These are phyloP conservation scores for Fusarium gaditjirri DNA, from an alignment of 2,329 filamentous ascomycete species.

Conservation along the genomic window DNA sequence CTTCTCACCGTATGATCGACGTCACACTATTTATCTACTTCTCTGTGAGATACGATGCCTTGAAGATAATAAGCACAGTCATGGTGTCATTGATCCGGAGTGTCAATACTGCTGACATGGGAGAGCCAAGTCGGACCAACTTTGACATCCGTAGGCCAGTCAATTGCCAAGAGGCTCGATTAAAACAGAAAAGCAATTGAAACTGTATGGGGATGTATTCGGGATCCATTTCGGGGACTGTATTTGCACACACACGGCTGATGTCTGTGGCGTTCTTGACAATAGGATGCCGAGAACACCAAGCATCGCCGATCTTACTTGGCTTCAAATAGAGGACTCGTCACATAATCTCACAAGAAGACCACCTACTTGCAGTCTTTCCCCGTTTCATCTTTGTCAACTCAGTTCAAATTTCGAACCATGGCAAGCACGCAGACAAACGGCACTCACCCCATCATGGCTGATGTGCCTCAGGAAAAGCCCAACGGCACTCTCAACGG, in stretches of 20 bases:
- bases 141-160: too few relatives aligned
- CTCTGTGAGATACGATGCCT: background rate
- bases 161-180: background rate
- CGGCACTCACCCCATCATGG: background rate
- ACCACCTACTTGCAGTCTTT: accelerated
- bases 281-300: background rate
- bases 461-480: background rate
- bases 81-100: background rate
- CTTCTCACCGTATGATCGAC: too few relatives aligned
- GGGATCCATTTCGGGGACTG: slow-evolving; percentile 21
- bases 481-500: background rate
- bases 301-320: background rate
- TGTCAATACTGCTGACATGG: background rate
- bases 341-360: background rate
- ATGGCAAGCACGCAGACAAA: background rate
- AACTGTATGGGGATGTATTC: background rate
- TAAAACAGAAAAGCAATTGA: accelerated
- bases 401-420: background rate
- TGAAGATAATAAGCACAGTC: background rate
- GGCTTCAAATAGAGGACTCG: slow-evolving; percentile 8
- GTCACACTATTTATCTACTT: background rate
- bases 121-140: background rate
- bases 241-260: background rate
- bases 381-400: accelerated
- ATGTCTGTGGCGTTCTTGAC: background rate